Conservation (phyloP, 2,329 filamentous ascomycete genomes). For the Pseudogymnoascus verrucosus region DNA sequence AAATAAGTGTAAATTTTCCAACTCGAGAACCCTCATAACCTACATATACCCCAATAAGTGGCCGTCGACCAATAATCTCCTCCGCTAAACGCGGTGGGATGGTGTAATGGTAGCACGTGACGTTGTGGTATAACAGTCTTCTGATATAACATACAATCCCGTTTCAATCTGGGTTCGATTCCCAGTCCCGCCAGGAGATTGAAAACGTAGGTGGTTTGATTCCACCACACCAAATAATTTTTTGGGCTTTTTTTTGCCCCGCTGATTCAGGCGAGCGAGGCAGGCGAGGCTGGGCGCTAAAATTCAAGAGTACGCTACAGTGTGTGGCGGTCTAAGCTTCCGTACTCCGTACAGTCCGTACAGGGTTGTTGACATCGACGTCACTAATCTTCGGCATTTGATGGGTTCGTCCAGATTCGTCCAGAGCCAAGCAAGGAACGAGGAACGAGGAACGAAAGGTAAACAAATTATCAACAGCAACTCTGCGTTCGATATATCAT, state of each 20-base stretch:
- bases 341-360: not conserved
- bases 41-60: conserved; percentile 3
- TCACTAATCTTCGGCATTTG: not conserved
- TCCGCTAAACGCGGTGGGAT: conserved; percentile 9
- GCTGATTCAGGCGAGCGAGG: not conserved
- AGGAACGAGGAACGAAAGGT: not conserved
- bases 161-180: conserved; percentile 11
- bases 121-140: conserved; percentile 8
- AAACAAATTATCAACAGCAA: not conserved
- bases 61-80: conserved; percentile 8
- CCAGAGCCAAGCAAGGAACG: not conserved
- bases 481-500: not conserved
- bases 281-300: not conserved
- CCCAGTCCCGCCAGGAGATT: conserved; percentile 9
- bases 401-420: not conserved
- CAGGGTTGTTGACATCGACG: not conserved
- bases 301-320: not conserved
- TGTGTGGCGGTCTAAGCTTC: not conserved
- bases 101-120: conserved; percentile 11
- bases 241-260: not conserved
- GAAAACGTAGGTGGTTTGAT: not conserved
- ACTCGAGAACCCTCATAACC: not conserved
- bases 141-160: conserved; percentile 6
- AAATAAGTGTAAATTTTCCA: not conserved
- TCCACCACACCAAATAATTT: not conserved